Evolutionary conservation across 2,329 filamentous ascomycete genomes (phyloP), one percentile per base, ranked within the genome.

Genomic region (Karstenula rhodostoma): DNA sequence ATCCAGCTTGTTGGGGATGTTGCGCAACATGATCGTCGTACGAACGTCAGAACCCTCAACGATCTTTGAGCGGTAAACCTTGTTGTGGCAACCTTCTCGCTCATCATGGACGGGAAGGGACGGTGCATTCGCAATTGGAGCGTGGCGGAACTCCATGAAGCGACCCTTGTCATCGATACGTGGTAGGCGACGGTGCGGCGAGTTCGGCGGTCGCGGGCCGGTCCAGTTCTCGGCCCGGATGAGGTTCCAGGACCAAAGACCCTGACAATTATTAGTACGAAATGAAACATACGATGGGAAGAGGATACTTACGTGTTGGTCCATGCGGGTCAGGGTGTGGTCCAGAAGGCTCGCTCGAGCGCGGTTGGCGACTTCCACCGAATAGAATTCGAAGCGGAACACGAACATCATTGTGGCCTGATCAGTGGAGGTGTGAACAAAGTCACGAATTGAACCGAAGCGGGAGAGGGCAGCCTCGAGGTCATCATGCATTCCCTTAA

Each of bases 1-100:
- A 88, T 69, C 93, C 87, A 97, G 89, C 70, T 94, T 93, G 80
- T 97, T 97, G 1, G 94, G 94, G 48, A 97, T 94, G 75, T 98
- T 97, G 42, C 94, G 89, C 33, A 97, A 79, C 94, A 98, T 97
- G 66, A 98, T 92, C 0, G 82, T 84, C 1, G 82, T 83, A 59
- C 82, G 81, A n/a, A 82, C 78, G 64, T 84, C 82, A 5, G 66
- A 62, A n/a, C 82, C 82, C n/a, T 73, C 67, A 17, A 70, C 55
- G 57, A 84, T 81, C 40, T 72, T 72, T 25, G 73, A 62, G 2
- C 76, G 58, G 9, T 73, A 67, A 44, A 84, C 78, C 40, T 69
- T 70, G 64, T 83, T 81, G 57, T 43, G 37, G 0, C 8, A 0
- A 12, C 1, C 10, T 1, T 53, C 22, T 12, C 22, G 7, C 13